Base-by-base conservation (phyloP, 371 early-diverging fungal genomes). In the Sporodiniella umbellata region DNA sequence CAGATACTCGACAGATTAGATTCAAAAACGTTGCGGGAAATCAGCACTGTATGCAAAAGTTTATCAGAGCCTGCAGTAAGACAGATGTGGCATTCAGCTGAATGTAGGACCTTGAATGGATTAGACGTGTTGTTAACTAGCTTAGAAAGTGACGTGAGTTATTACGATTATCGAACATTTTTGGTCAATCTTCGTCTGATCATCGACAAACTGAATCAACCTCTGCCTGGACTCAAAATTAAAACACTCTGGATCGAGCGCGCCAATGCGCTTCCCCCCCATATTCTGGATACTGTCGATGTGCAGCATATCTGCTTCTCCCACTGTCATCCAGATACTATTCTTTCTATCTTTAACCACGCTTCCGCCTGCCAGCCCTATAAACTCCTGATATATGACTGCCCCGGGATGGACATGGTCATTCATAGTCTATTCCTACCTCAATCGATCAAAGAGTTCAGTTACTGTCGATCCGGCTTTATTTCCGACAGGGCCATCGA, bases 401-500 rank as follows among this genome's bases (percentile, higher is more conserved):
- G 40, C 23, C 37, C 17, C n/a, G 18, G 45, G 17, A 17, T 46
- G 1, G 53, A 53, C 37, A 2, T n/a, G 10, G 22, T 37, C 17
- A 22, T 53, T 11, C 11, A 28, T 15, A 15, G 46, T n/a, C 28
- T 53, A 4, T 23, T 31, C 1, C 0, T 24, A 10, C 53, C 53
- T 2, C n/a, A n/a, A n/a, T 24, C 35, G 3, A 7, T 53, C 12
- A 24, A 18, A n/a, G 22, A 22, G 11, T 53, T 53, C 17, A 23
- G 10, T 1, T 53, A 45, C 30, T 21, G 35, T 28, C 21, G 53
- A 39, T 45, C 46, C n/a, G 55, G 60, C 4, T 50, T 50, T 31
- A 42, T 60, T 22, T 54, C 54, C 15, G 54, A 60, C 18, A 21
- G 31, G 4, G 46, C 55, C 18, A 54, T 60, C 22, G 7, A 43